These are phyloP conservation scores for Ustilago bromivora DNA, from an alignment of 1,284 basidiomycete genomes.

Conservation along the genomic window DNA sequence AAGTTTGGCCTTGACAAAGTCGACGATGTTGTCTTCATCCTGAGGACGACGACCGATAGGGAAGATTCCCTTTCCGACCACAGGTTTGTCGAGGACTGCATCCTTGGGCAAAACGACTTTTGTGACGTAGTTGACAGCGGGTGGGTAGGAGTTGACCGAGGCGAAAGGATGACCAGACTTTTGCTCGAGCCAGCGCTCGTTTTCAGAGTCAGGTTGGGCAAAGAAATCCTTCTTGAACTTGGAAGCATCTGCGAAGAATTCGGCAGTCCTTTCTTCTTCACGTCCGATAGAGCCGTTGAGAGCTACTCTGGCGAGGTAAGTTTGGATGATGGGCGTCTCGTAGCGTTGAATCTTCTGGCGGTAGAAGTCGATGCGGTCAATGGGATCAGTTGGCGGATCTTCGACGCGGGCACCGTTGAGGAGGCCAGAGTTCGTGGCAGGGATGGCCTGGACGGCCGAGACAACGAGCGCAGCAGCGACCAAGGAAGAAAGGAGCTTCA, in stretches of 20 bases:
- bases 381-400: neutral
- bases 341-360: conserved; percentile 19
- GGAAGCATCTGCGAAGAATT: neutral
- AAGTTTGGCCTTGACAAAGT: conserved; percentile 8
- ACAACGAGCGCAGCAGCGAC: neutral
- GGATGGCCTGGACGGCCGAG: neutral
- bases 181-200: neutral
- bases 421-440: neutral
- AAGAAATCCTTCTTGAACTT: neutral
- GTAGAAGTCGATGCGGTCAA: conserved; percentile 1
- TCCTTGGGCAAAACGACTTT: neutral
- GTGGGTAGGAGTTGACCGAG: neutral
- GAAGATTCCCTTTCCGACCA: conserved; percentile 14
- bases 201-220: neutral
- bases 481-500: conserved; percentile 2
- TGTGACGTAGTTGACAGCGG: neutral
- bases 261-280: neutral
- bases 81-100: conserved; percentile 13
- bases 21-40: conserved; percentile 5
- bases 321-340: conserved; percentile 33
- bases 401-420: neutral
- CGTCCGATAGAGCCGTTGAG: neutral
- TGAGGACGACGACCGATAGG: conserved; percentile 27
- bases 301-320: conserved; percentile 19
- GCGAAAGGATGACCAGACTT: neutral